These are phyloP conservation scores for Penicillium sp. DNA, from an alignment of 2,329 filamentous ascomycete genomes.

Conservation along the genomic window DNA sequence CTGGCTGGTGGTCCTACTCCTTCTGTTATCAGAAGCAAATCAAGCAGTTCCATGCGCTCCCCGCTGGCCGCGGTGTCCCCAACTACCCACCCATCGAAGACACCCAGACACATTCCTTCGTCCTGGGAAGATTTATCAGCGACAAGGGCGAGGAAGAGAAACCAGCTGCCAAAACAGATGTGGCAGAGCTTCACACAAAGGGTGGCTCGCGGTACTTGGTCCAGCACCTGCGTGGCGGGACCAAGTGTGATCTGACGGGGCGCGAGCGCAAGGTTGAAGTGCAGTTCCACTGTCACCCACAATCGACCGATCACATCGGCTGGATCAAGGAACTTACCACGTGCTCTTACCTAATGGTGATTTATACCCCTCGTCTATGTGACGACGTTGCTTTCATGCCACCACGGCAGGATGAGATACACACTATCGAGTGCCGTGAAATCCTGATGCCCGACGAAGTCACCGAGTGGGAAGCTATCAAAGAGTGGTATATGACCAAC, in stretches of 20 bases:
- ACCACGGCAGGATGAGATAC: conserved; percentile 71
- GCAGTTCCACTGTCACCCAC: conserved; percentile 73
- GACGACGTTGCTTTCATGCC: conserved; percentile 83
- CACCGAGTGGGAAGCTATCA: conserved; percentile 47
- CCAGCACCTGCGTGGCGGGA: conserved; percentile 75
- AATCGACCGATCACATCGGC: conserved; percentile 71
- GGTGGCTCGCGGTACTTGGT: conserved; percentile 84
- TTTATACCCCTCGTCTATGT: conserved; percentile 85
- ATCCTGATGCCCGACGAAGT: conserved; percentile 61
- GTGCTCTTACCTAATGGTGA: conserved; percentile 88
- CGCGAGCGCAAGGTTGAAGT: conserved; percentile 80
- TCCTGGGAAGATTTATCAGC: conserved; percentile 62
- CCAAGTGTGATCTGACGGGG: conserved; percentile 80
- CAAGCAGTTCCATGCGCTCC: conserved; percentile 83
- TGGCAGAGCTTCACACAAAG: conserved; percentile 72
- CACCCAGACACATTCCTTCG: conserved; percentile 69
- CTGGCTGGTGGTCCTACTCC: conserved; percentile 93
- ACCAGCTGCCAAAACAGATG: conserved; percentile 32
- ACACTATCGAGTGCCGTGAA: conserved; percentile 72
- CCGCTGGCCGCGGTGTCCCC: conserved; percentile 65
- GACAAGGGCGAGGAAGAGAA: conserved; percentile 33
- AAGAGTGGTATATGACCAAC: conserved; percentile 32
- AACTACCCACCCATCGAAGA: conserved; percentile 73
- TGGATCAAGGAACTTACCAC: conserved; percentile 93
- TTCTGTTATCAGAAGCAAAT: conserved; percentile 89